Evolutionary conservation across 2,329 filamentous ascomycete species (phyloP), one percentile per base, ranked within the genome.

Genomic region (Thelonectria blattea): DNA sequence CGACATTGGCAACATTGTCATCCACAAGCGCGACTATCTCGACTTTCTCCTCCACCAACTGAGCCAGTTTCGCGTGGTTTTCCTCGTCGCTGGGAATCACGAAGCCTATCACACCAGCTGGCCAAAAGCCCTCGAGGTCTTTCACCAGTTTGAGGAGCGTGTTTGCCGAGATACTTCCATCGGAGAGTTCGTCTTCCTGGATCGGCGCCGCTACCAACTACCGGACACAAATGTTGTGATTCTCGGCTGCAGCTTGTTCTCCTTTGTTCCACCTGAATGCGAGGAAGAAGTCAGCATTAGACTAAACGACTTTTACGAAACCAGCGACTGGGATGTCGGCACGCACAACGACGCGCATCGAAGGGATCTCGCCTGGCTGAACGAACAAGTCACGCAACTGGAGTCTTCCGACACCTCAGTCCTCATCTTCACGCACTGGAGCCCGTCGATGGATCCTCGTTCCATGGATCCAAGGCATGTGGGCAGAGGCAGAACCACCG

Each of bases 61-160:
- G 3, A 32, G 41, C 2, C 72, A 78, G 7, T 88, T 86, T 64
- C 69, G 73, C 5, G 69, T 74, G 2, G 80, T 88, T 1, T 78
- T 88, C 42, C 76, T 85, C 30, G 75, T 87, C 0, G 70, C 80
- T 0, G 84, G 85, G 0, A 88, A 88, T 64, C 84, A 88, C 66
- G 85, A 88, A 66, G 75, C 83, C 0, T 86, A 82, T 63, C 67
- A 72, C 47, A 77, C 76, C 5, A 73, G 14, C 41, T 82, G 79
- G 79, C 43, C 65, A 2, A 60, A 68, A 0, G 70, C 74, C 0
- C 68, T 74, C 30, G 30, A 47, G 1, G 61, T 64, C 1, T 70
- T 82, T 14, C 62, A 61, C 24, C 56, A 22, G 0, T 78, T 80
- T 39, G 73, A 78, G 34, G n/a, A 70, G 2, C 49, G 70, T 0